Evolutionary conservation across 106 monocot genomes (phyloP), one percentile per base, ranked within the genome.

Genomic region (Posidonia australis): DNA sequence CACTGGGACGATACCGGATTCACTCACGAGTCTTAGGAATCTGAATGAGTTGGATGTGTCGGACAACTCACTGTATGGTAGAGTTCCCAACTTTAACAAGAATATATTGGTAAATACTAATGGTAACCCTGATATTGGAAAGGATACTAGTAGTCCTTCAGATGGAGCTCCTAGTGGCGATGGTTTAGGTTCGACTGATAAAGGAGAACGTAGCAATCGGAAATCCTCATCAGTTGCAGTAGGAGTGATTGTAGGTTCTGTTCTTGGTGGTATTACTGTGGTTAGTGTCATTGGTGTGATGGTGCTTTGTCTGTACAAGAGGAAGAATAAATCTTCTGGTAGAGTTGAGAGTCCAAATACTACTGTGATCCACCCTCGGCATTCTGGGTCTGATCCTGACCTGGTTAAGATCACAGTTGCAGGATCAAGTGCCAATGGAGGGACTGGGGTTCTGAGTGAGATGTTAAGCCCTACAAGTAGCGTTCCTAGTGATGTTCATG

Each of bases 41-140:
- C 48, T 82, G 32, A 79, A 71, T 17, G 82, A 79, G 63, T 27
- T 86, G 48, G 86, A 86, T 31, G 46, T 86, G 69, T 86, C 86
- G 3, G 44, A 74, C 25, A 86, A 86, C 32, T 51, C 45, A 10
- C 26, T 86, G 3, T 77, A 46, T 1, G 86, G 86, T 20, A 19
- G 67, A 44, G 74, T 82, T 69, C 86, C 86, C 0, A 54, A 3
- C 4, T 86, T 86, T 55, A 18, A 64, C 13, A 23, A 53, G 44
- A 64, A 36, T 64, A 79, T 86, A 21, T 0, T 61, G 17, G 53
- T 86, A 43, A 76, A 71, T 25, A 76, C 52, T 10, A 26, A 62
- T 49, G 85, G 85, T 25, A 81, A 85, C 52, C 81, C 84, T 19
- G 61, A 63, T 20, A 66, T 85, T 22, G 78, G 46, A 9, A 64